These are phyloP conservation scores for Candida vartiovaarae DNA, from an alignment of 805 yeast species.

Conservation along the genomic window DNA sequence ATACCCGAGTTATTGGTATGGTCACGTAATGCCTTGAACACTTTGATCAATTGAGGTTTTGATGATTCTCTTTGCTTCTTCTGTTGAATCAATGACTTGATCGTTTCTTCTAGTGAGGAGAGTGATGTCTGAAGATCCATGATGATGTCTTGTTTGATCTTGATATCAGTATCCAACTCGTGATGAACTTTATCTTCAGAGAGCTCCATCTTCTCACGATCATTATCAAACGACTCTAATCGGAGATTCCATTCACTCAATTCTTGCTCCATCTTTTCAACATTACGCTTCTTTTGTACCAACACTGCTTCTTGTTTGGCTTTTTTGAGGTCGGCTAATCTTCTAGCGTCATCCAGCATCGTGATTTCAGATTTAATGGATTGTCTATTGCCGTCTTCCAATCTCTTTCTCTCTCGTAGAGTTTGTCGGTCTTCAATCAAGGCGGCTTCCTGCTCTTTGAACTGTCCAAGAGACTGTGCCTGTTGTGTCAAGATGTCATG, in stretches of 20 bases:
- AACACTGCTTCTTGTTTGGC: conserved; percentile 27
- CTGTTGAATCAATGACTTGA: conserved; percentile 6
- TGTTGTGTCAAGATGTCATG: conserved; percentile 29
- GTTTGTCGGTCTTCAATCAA: conserved; percentile 29
- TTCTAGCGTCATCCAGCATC: conserved; percentile 34
- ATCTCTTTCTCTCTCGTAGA: conserved; percentile 32
- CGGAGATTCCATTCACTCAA: conserved; percentile 28
- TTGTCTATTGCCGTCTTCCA: conserved; percentile 35
- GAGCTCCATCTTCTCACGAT: conserved; percentile 9
- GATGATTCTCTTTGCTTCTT: conserved; percentile 18
- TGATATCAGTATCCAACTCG: conserved; percentile 15
- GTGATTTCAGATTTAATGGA: conserved; percentile 35
- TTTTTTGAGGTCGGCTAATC: conserved; percentile 29
- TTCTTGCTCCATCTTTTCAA: conserved; percentile 29
- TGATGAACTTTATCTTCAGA: conserved; percentile 13
- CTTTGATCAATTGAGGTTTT: conserved; percentile 9
- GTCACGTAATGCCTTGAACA: conserved; percentile 10
- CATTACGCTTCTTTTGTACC: conserved; percentile 21
- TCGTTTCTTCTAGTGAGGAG: conserved; percentile 15
- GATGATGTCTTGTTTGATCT: conserved; percentile 5
- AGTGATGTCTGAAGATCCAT: conserved; percentile 8
- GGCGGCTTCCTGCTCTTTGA: conserved; percentile 31
- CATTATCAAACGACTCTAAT: conserved; percentile 20
- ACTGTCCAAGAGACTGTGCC: conserved; percentile 27
- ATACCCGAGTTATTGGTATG: conserved; percentile 19